Conservation (phyloP, 495 filamentous ascomycete genomes). For the Recurvomyces mirabilis region DNA sequence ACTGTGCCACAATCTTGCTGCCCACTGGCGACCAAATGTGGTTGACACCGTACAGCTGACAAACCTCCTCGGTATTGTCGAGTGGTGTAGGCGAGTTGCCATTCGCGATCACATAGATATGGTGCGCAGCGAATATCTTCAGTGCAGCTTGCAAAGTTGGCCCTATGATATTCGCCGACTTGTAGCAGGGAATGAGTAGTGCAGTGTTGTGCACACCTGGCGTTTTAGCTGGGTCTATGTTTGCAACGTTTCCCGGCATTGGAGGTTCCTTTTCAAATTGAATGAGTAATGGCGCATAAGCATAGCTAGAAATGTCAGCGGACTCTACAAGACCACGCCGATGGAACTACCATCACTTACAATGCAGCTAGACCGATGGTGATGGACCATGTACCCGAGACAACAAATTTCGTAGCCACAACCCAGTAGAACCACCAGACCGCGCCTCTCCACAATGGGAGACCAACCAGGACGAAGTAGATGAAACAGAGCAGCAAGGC, state of each 20-base stretch:
- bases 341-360: slow-evolving; percentile 19
- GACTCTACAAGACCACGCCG: neutral
- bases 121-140: slow-evolving; percentile 35
- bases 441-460: slow-evolving; percentile 35
- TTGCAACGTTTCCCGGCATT: neutral
- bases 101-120: slow-evolving; percentile 36
- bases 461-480: slow-evolving; percentile 35
- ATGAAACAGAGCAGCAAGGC: slow-evolving; percentile 26
- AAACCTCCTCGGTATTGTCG: slow-evolving; percentile 33
- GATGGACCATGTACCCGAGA: slow-evolving; percentile 32
- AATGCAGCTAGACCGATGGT: slow-evolving; percentile 29
- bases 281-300: slow-evolving; percentile 32
- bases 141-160: slow-evolving; percentile 36
- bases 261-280: slow-evolving; percentile 33
- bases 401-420: slow-evolving; percentile 29
- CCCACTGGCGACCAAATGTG: slow-evolving; percentile 29
- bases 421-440: slow-evolving; percentile 36
- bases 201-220: slow-evolving; percentile 24
- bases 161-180: slow-evolving; percentile 35
- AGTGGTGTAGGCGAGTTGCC: slow-evolving; percentile 20
- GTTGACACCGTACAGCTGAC: slow-evolving; percentile 20
- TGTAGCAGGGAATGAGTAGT: slow-evolving; percentile 40
- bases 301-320: slow-evolving; percentile 22
- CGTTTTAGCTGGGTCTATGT: slow-evolving; percentile 14
- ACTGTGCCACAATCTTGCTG: slow-evolving; percentile 38